Base-by-base conservation (phyloP, 306 rosid genomes). In the Cyclanthera cordifolia region DNA sequence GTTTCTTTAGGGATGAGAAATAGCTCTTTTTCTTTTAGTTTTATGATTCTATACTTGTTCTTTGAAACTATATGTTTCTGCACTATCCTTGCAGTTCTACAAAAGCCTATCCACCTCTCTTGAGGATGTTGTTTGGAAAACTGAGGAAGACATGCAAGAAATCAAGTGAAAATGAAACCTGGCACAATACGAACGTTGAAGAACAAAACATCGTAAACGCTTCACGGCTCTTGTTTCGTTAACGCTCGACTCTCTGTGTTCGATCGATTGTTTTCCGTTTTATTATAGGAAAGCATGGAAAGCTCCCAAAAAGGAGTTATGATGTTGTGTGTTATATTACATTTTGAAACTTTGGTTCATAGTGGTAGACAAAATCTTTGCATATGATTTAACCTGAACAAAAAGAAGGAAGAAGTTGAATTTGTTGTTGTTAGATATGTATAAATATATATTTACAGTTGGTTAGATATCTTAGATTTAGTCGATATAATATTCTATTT, bases 71-170 rank as follows among this genome's bases (percentile, higher is more conserved):
- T 14, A 41, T 43, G 16, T 27, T 41, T 63, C 0, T 64, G 21
- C 0, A 21, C 41, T 6, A 45, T 64, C 13, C 46, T 24, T 81
- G 86, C 90, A 93, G 98, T 89, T 93, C 84, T 93, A 89, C 83
- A 93, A 89, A 64, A 93, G 61, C 66, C 95, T 93, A 27, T 90
- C 98, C 63, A 87, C 85, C 30, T 61, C 79, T 68, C 80, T 93
- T 74, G 91, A 93, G 1, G 95, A 90, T 63, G 94, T 93, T 52
- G 98, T 93, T 58, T 93, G 98, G 98, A 89, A 86, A 81, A 85
- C 88, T 11, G 98, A 89, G 69, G 98, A 93, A 55, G 98, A 92
- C 71, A 70, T 83, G 88, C 79, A 70, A 74, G 81, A 76, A 78
- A 58, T 37, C 25, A 80, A 87, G 53, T 84, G 75, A 85, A 64